These are phyloP conservation scores for Coemansia sp. DNA, from an alignment of 192 early-diverging fungal genomes.

Conservation along the genomic window DNA sequence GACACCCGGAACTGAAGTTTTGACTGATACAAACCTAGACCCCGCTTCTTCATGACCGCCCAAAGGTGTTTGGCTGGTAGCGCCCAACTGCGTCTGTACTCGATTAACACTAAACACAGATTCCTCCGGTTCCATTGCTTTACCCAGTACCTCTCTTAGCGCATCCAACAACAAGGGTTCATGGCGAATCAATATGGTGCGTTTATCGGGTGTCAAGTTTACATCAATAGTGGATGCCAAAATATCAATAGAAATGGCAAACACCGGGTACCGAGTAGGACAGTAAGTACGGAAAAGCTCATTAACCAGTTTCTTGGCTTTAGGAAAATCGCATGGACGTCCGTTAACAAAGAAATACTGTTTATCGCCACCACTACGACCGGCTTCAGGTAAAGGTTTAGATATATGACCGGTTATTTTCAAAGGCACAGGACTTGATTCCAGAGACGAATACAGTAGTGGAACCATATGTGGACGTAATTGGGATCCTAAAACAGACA, in stretches of 20 bases:
- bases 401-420: conserved; percentile 33
- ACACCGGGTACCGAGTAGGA: conserved; percentile 73
- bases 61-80: not conserved
- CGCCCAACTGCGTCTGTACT: conserved; percentile 11
- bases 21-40: not conserved
- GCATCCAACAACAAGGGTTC: conserved; percentile 48
- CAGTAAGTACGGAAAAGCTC: conserved; percentile 72
- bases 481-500: conserved; percentile 74
- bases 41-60: not conserved
- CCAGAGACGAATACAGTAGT: conserved; percentile 3
- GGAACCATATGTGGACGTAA: conserved; percentile 17
- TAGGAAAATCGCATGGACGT: conserved; percentile 81
- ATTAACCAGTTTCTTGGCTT: conserved; percentile 72
- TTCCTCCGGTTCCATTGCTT: conserved; percentile 17
- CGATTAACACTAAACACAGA: conserved; percentile 15
- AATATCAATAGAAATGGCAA: conserved; percentile 62
- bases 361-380: conserved; percentile 71
- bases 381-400: conserved; percentile 61
- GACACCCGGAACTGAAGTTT: conserved; percentile 21
- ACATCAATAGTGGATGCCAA: conserved; percentile 64
- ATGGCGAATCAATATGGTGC: conserved; percentile 80
- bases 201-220: conserved; percentile 93
- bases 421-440: not conserved
- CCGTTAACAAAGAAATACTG: conserved; percentile 90
- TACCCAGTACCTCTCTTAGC: conserved; percentile 8